Conservation (phyloP, 2,329 filamentous ascomycete species). For the Pezicula rhizophila region DNA sequence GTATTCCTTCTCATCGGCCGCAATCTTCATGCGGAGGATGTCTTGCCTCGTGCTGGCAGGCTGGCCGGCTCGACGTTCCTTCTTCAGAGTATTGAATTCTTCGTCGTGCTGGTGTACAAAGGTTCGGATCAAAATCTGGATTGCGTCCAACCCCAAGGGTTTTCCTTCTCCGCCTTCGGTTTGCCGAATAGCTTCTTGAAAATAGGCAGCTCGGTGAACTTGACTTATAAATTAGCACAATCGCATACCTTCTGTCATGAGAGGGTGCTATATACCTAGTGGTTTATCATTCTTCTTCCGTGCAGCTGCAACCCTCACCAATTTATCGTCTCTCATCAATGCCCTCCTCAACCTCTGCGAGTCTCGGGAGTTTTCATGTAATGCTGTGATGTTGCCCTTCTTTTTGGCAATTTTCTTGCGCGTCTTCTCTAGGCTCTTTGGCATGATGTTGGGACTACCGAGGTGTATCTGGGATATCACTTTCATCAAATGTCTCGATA, state of each 20-base stretch:
- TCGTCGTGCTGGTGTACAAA: conserved; percentile 66
- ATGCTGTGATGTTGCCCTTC: conserved; percentile 63
- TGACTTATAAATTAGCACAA: conserved; percentile 6
- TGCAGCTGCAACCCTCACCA: conserved; percentile 64
- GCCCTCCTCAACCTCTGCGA: conserved; percentile 76
- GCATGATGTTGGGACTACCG: conserved; percentile 50
- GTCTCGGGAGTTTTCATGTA: conserved; percentile 87
- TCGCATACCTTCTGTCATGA: background rate
- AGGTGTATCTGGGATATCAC: conserved; percentile 10
- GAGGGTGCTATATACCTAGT: conserved; percentile 49
- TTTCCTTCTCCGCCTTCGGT: conserved; percentile 32
- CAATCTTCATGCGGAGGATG: conserved; percentile 65
- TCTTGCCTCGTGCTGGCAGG: conserved; percentile 75
- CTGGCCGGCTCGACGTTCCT: conserved; percentile 68
- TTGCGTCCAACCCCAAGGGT: conserved; percentile 46
- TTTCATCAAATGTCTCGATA: background rate
- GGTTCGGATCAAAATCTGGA: conserved; percentile 58
- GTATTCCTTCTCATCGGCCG: conserved; percentile 71
- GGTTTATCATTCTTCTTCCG: conserved; percentile 70
- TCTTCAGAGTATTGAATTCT: conserved; percentile 60
- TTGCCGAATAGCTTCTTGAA: conserved; percentile 59
- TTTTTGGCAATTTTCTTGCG: conserved; percentile 89
- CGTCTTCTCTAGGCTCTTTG: conserved; percentile 72
- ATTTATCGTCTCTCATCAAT: conserved; percentile 72
- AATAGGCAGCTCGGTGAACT: conserved; percentile 66